Evolutionary conservation across 2,329 filamentous ascomycete genomes (phyloP).

Genomic region (Neofusicoccum umdonicola): DNA sequence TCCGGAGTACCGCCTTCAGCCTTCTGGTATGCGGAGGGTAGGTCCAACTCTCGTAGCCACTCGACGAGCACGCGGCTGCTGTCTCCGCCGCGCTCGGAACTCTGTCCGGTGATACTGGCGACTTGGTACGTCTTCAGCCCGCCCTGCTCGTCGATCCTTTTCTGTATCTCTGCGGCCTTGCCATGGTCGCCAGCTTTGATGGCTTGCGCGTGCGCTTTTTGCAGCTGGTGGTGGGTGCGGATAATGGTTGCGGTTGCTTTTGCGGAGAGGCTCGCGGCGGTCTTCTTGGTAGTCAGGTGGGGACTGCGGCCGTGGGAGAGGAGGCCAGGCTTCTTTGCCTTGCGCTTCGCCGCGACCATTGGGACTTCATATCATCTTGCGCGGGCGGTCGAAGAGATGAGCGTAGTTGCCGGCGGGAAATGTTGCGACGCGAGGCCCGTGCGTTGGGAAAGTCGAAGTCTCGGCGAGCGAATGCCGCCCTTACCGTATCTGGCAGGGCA

Average conservation of each 20-base stretch:
- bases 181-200: conserved; percentile 41
- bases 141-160: conserved; percentile 55
- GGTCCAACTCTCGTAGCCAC: conserved; percentile 48
- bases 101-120: conserved; percentile 62
- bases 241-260: conserved; percentile 59
- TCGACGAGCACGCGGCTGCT: conserved; percentile 59
- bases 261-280: conserved; percentile 49
- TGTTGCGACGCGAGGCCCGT: not conserved
- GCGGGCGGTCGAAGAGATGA: not conserved
- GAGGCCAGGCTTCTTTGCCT: conserved; percentile 23
- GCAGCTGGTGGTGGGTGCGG: conserved; percentile 58
- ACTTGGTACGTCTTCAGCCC: conserved; percentile 61
- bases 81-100: conserved; percentile 60
- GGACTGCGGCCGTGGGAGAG: conserved; percentile 36
- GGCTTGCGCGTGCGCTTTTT: conserved; percentile 56
- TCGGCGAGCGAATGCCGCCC: not conserved
- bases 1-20: conserved; percentile 12
- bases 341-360: conserved; percentile 18
- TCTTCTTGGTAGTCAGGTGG: conserved; percentile 28
- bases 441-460: not conserved
- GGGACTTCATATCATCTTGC: conserved; percentile 7
- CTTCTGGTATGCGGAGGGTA: conserved; percentile 8
- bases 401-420: not conserved
- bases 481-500: not conserved
- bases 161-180: conserved; percentile 44